Conservation (phyloP, 1,284 basidiomycete species). For the Pascua sp. region DNA sequence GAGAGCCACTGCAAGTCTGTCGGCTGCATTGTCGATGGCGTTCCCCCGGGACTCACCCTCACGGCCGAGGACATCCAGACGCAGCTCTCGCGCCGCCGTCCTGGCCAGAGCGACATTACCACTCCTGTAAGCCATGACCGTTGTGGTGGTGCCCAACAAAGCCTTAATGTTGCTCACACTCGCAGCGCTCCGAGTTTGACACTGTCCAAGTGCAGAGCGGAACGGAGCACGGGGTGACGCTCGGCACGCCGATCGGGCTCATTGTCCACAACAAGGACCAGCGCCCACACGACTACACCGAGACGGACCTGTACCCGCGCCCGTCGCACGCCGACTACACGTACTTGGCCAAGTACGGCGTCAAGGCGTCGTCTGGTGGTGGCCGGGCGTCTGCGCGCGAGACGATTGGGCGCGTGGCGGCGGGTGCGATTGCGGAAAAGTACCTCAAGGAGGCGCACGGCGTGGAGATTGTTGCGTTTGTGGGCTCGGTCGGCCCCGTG, state of each 20-base stretch:
- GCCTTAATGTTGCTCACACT: background rate
- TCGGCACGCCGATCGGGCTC: slow-evolving; percentile 95
- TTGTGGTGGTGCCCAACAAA: background rate
- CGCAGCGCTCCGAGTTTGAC: slow-evolving; percentile 95
- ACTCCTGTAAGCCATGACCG: slow-evolving; percentile 70
- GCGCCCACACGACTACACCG: slow-evolving; percentile 95
- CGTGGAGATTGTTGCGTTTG: slow-evolving; percentile 94
- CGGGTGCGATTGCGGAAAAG: slow-evolving; percentile 95
- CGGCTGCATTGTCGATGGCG: slow-evolving; percentile 95
- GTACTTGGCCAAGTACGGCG: slow-evolving; percentile 94
- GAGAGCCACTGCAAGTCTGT: slow-evolving; percentile 97
- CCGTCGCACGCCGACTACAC: slow-evolving; percentile 98
- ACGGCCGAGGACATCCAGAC: slow-evolving; percentile 80
- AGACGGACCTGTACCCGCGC: slow-evolving; percentile 94
- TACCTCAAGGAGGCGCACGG: slow-evolving; percentile 86
- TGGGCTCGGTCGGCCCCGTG: slow-evolving; percentile 91
- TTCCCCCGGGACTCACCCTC: slow-evolving; percentile 85
- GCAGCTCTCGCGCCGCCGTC: slow-evolving; percentile 86
- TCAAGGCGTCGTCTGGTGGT: slow-evolving; percentile 96
- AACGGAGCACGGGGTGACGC: slow-evolving; percentile 86
- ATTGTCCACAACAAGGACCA: slow-evolving; percentile 98
- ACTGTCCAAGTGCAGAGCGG: slow-evolving; percentile 92
- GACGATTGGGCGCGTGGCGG: slow-evolving; percentile 96
- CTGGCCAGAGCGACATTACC: slow-evolving; percentile 94
- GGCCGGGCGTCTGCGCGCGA: slow-evolving; percentile 92